Evolutionary conservation across 2,329 filamentous ascomycete genomes (phyloP).

Genomic region (Chlorencoelia australis): DNA sequence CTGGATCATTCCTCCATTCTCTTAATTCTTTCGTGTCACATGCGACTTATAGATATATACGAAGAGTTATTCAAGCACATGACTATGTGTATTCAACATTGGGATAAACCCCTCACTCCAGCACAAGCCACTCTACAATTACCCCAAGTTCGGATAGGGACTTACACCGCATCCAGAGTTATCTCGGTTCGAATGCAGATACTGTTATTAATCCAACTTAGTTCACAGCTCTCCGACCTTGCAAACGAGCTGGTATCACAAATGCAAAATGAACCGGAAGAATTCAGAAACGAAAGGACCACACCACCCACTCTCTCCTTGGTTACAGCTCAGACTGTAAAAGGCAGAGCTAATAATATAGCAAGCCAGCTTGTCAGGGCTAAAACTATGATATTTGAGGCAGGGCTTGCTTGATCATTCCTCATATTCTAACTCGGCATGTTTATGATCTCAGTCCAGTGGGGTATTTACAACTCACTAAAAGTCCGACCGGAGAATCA

Average conservation of each 20-base stretch:
- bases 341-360: not conserved
- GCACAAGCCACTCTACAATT: conserved; percentile 3
- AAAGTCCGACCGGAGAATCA: no score
- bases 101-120: conserved; percentile 3
- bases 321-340: not conserved
- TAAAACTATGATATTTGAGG: no score
- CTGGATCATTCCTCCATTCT: conserved; percentile 16
- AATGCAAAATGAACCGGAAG: no score
- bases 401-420: no score
- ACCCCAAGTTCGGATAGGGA: conserved; percentile 15
- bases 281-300: no score
- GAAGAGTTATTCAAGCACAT: conserved; percentile 17
- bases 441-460: no score
- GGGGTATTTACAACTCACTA: no score
- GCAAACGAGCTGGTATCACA: conserved; percentile 11
- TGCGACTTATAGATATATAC: conserved; percentile 18
- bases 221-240: conserved; percentile 10
- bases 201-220: conserved; percentile 14
- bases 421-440: no score
- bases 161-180: conserved; percentile 11
- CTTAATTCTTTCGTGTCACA: conserved; percentile 19
- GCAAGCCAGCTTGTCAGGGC: not conserved
- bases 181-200: conserved; percentile 15
- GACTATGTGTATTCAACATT: conserved; percentile 10
- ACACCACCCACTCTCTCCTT: no score